These are phyloP conservation scores for Eutypa lata DNA, from an alignment of 2,329 filamentous ascomycete genomes.

Conservation along the genomic window DNA sequence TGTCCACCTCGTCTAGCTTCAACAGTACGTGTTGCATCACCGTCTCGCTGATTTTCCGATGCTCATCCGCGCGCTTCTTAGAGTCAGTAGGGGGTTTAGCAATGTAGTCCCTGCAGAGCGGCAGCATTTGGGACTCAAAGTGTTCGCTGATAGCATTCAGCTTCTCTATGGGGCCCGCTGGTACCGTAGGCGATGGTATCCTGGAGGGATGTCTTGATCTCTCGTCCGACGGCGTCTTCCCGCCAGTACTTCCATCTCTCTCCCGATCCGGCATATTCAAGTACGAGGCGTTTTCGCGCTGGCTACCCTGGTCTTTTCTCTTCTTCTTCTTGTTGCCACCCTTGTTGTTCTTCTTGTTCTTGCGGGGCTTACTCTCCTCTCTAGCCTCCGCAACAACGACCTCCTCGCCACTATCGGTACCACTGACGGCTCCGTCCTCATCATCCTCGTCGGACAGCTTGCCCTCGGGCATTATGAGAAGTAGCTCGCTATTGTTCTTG, in stretches of 20 bases:
- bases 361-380: constrained; percentile 36
- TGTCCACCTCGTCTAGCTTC: constrained; percentile 75
- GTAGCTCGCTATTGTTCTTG: constrained; percentile 59
- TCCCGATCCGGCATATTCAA: constrained; percentile 35
- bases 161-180: constrained; percentile 52
- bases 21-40: constrained; percentile 72
- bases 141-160: constrained; percentile 63
- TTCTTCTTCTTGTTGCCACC: constrained; percentile 30
- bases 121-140: constrained; percentile 63
- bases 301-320: constrained; percentile 37
- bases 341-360: constrained; percentile 41
- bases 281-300: constrained; percentile 41
- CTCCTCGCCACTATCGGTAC: constrained; percentile 40
- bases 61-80: constrained; percentile 69
- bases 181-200: constrained; percentile 33
- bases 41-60: constrained; percentile 72
- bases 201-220: constrained; percentile 36
- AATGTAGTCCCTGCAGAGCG: constrained; percentile 61
- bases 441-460: constrained; percentile 36
- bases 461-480: constrained; percentile 55
- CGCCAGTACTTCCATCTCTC: constrained; percentile 29
- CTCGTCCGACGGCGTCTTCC: constrained; percentile 24
- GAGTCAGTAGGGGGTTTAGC: constrained; percentile 60
- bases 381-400: constrained; percentile 41
- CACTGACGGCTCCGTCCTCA: neutral